Conservation (phyloP, 2,329 filamentous ascomycete genomes). For the Penicillium sp. region DNA sequence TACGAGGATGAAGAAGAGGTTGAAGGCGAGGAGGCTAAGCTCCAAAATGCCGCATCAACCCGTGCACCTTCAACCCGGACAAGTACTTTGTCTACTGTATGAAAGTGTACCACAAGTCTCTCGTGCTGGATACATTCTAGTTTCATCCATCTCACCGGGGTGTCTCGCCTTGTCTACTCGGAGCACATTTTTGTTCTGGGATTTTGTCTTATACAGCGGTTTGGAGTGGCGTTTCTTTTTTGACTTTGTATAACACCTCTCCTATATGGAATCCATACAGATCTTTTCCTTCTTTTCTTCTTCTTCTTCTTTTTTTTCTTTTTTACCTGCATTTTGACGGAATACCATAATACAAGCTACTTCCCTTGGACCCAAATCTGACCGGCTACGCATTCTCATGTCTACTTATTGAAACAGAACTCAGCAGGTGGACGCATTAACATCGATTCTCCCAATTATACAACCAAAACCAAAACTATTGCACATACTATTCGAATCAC, state of each 20-base stretch:
- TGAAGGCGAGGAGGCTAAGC: conserved; percentile 3
- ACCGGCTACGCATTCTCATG: background rate
- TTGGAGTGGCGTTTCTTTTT: conserved; percentile 17
- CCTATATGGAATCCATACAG: conserved; percentile 10
- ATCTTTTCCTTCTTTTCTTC: conserved; percentile 1
- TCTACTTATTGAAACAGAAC: background rate
- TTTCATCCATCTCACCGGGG: background rate
- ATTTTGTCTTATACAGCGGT: conserved; percentile 17
- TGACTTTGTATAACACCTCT: conserved; percentile 17
- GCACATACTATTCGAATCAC: background rate
- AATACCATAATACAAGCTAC: background rate
- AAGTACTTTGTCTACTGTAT: conserved; percentile 16
- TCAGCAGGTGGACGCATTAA: background rate
- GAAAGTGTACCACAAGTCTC: background rate
- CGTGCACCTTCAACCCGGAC: conserved; percentile 2
- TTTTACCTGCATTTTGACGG: background rate
- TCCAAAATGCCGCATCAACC: background rate
- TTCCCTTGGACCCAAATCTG: background rate
- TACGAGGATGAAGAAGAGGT: conserved; percentile 46
- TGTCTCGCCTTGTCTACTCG: background rate
- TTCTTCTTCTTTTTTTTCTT: background rate
- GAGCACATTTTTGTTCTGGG: conserved; percentile 5
- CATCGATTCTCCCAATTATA: background rate
- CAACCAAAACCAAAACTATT: background rate
- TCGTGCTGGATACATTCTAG: background rate